Percentiles rank a stretch among this genome's conserved stretches.
Evolutionary conservation across 1,139 yeast species (phyloP).

Genomic region (Schwanniomyces etchellsii): DNA sequence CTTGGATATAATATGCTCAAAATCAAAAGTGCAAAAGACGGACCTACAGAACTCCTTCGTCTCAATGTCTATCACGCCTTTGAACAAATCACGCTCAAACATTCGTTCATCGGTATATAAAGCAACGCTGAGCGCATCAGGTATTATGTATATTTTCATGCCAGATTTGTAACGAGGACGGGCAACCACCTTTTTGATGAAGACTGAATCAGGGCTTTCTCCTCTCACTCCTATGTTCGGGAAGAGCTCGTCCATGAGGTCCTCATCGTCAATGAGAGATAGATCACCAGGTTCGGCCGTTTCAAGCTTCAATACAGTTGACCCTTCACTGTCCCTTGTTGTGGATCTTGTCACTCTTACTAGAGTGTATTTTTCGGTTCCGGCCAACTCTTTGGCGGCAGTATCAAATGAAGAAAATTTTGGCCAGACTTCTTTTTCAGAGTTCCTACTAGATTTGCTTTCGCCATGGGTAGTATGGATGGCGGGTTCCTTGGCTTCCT

Average conservation of each 20-base stretch:
- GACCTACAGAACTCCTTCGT: conserved; percentile 10
- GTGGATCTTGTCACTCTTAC: conserved; percentile 52
- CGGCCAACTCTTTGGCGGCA: too few relatives aligned
- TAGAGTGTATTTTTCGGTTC: conserved; percentile 41
- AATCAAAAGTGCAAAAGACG: conserved; percentile 22
- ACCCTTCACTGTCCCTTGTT: conserved; percentile 45
- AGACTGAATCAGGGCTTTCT: conserved; percentile 41
- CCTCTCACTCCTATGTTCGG: conserved; percentile 33
- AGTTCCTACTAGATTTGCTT: too few relatives aligned
- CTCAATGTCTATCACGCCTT: conserved; percentile 39
- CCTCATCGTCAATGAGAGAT: conserved; percentile 44
- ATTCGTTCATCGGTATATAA: conserved; percentile 45
- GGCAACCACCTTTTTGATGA: conserved; percentile 42
- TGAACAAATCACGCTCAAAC: conserved; percentile 46
- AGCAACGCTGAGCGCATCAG: conserved; percentile 25
- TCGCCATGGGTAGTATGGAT: too few relatives aligned
- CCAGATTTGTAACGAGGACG: conserved; percentile 48
- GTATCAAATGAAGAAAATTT: too few relatives aligned
- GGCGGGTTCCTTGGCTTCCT: too few relatives aligned
- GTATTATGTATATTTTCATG: conserved; percentile 43
- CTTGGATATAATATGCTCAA: conserved; percentile 12
- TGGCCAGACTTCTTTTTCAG: too few relatives aligned
- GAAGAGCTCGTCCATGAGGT: conserved; percentile 36
- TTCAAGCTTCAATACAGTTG: conserved; percentile 46
- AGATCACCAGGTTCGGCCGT: conserved; percentile 50